These are phyloP conservation scores for Termitomyces sp. DNA, from an alignment of 768 basidiomycete species.

Conservation along the genomic window DNA sequence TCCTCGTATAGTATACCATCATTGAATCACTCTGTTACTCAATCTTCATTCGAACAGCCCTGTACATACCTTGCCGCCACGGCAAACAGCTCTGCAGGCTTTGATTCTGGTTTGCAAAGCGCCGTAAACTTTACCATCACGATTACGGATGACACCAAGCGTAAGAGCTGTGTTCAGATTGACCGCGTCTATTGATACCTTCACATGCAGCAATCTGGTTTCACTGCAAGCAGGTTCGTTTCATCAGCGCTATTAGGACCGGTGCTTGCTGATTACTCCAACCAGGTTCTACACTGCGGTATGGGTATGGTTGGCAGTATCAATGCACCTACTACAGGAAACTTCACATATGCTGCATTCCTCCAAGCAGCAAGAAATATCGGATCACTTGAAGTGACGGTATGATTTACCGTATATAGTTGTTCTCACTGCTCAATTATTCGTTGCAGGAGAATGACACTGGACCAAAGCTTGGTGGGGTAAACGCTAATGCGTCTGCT, in stretches of 20 bases:
- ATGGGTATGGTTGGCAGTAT: constrained; percentile 47
- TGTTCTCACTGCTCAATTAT: background rate
- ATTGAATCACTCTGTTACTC: constrained; percentile 47
- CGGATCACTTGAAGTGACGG: constrained; percentile 26
- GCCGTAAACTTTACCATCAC: constrained; percentile 38
- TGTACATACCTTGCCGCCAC: constrained; percentile 43
- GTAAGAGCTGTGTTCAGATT: constrained; percentile 23
- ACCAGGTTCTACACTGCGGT: constrained; percentile 36
- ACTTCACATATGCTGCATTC: constrained; percentile 34
- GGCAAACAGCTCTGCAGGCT: constrained; percentile 33
- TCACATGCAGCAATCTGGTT: constrained; percentile 45
- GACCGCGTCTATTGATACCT: background rate
- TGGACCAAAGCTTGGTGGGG: constrained; percentile 36
- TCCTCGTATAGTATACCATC: constrained; percentile 26
- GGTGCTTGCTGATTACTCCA: background rate
- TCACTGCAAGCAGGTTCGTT: constrained; percentile 41
- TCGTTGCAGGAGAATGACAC: constrained; percentile 25
- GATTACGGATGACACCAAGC: constrained; percentile 39
- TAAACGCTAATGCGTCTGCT: constrained; percentile 30
- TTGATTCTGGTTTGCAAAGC: constrained; percentile 46
- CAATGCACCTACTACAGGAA: constrained; percentile 40
- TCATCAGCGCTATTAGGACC: background rate
- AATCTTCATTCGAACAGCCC: constrained; percentile 47
- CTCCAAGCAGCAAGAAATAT: constrained; percentile 32
- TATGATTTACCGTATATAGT: constrained; percentile 10